A percentile compares a stretch with the other conserved stretches of the same genome.
Evolutionary conservation across 805 yeast species (phyloP).

Genomic region (Limtongia smithiae): DNA sequence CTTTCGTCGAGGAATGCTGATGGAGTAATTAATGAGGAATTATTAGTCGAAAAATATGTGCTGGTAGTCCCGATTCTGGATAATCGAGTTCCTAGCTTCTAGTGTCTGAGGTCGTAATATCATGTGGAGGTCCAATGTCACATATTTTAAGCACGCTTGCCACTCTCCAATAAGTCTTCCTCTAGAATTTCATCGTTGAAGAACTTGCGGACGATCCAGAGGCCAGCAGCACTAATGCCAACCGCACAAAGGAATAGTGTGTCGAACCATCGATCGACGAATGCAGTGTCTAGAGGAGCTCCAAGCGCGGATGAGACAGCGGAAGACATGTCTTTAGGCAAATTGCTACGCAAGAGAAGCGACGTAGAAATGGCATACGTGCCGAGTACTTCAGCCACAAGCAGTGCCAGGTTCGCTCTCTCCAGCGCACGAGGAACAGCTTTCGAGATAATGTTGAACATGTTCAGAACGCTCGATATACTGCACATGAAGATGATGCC

Average conservation of each 20-base stretch:
- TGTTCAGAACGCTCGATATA: constrained; percentile 39
- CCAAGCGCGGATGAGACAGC: constrained; percentile 43
- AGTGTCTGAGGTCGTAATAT: too few relatives aligned
- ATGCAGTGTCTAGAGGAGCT: constrained; percentile 39
- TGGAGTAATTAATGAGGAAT: too few relatives aligned
- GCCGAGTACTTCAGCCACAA: constrained; percentile 40
- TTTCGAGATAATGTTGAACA: constrained; percentile 35
- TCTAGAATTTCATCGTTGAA: constrained; percentile 24
- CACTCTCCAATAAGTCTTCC: constrained; percentile 26
- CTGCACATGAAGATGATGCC: constrained; percentile 40
- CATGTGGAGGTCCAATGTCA: too few relatives aligned
- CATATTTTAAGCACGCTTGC: constrained; percentile 28
- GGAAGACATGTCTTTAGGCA: constrained; percentile 41
- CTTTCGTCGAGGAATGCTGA: too few relatives aligned
- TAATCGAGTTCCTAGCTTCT: too few relatives aligned
- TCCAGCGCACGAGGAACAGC: constrained; percentile 35
- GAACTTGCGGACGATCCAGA: constrained; percentile 20
- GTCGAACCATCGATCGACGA: constrained; percentile 43
- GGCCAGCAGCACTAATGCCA: constrained; percentile 33
- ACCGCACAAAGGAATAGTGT: constrained; percentile 37
- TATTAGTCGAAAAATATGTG: too few relatives aligned
- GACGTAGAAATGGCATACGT: constrained; percentile 43
- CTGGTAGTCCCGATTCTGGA: too few relatives aligned
- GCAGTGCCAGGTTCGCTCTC: constrained; percentile 30
- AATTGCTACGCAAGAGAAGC: constrained; percentile 40